Evolutionary conservation across 176 grass and related monocot genomes (phyloP), one percentile per base, ranked within the genome.

Genomic region (Rhynchospora tenuis): DNA sequence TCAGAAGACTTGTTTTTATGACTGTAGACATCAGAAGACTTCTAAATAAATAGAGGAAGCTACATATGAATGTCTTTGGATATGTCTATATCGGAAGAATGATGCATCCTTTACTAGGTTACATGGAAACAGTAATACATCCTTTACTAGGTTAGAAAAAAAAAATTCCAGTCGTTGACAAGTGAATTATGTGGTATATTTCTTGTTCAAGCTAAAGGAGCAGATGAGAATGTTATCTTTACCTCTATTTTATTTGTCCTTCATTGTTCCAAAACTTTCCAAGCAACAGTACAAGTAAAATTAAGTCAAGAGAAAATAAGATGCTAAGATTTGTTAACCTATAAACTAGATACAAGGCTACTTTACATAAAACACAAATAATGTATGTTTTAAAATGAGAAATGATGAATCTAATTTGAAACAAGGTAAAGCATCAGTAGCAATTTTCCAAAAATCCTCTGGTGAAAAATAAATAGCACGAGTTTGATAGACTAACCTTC

Each of bases 401-500:
- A 55, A 31, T 77, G 73, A 9, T 54, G 50, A 31, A 77, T 77
- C 24, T 77, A 31, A 55, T 77, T 77, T 38, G 38, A 54, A 56
- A 77, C 73, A 77, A 77, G 24, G 6, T 52, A 56, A 76, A 56
- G 27, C 23, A 56, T 26, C 54, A 77, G 50, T 54, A 10, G 60
- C 19, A 52, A 3, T 66, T 83, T 33, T 64, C 47, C 48, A 44
- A 59, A 82, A 82, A 82, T 48, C 15, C 3, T 16, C 59, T 60
- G 26, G 6, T 67, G 46, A 48, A 55, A 57, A 52, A 10, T 23
- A 63, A 42, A 61, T 59, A 27, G 22, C 63, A 52, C 28, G 64
- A 46, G 20, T 51, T 79, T 22, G 33, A 45, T 19, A 54, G 7
- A 68, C 78, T 61, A 46, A 47, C 80, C 80, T 82, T 82, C 80